These are phyloP conservation scores for Chrysoporthe austroafricana DNA, from an alignment of 2,329 filamentous ascomycete genomes.

Conservation along the genomic window DNA sequence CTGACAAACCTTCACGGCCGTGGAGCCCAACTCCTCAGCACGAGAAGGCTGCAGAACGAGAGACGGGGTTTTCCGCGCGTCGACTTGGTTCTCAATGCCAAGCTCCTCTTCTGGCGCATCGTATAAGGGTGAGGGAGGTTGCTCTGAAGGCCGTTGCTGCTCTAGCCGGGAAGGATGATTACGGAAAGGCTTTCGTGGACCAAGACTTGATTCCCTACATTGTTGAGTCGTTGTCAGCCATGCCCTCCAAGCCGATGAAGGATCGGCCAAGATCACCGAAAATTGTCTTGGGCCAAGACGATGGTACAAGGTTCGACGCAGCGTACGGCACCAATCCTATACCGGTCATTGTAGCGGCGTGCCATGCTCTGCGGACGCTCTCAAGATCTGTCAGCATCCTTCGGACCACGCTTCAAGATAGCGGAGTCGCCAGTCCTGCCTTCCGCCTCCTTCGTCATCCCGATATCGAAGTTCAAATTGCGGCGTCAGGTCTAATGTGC, in stretches of 20 bases:
- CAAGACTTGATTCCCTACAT: slow-evolving; percentile 81
- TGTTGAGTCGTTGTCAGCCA: slow-evolving; percentile 73
- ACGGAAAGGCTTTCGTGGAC: slow-evolving; percentile 80
- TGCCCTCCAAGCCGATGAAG: slow-evolving; percentile 56
- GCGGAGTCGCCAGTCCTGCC: slow-evolving; percentile 77
- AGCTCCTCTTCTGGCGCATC: slow-evolving; percentile 65
- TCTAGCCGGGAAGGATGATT: slow-evolving; percentile 79
- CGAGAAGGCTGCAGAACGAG: slow-evolving; percentile 15
- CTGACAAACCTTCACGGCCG: slow-evolving; percentile 37
- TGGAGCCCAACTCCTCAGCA: slow-evolving; percentile 42
- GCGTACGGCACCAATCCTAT: slow-evolving; percentile 75
- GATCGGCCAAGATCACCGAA: slow-evolving; percentile 45
- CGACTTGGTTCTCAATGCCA: slow-evolving; percentile 65
- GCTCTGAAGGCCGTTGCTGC: slow-evolving; percentile 81
- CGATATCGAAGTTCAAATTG: slow-evolving; percentile 80
- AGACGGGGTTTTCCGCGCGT: slow-evolving; percentile 39
- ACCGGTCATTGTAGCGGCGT: slow-evolving; percentile 81
- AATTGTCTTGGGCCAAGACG: slow-evolving; percentile 41
- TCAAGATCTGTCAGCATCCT: slow-evolving; percentile 84
- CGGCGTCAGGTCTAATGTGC: slow-evolving; percentile 80
- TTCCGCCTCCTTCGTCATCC: slow-evolving; percentile 75
- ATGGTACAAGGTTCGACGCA: slow-evolving; percentile 36
- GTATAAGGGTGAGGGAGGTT: slow-evolving; percentile 75
- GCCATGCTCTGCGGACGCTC: slow-evolving; percentile 78
- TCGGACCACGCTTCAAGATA: slow-evolving; percentile 84